Evolutionary conservation across 768 basidiomycete genomes (phyloP).

Genomic region (Rhizopogon vesiculosus): DNA sequence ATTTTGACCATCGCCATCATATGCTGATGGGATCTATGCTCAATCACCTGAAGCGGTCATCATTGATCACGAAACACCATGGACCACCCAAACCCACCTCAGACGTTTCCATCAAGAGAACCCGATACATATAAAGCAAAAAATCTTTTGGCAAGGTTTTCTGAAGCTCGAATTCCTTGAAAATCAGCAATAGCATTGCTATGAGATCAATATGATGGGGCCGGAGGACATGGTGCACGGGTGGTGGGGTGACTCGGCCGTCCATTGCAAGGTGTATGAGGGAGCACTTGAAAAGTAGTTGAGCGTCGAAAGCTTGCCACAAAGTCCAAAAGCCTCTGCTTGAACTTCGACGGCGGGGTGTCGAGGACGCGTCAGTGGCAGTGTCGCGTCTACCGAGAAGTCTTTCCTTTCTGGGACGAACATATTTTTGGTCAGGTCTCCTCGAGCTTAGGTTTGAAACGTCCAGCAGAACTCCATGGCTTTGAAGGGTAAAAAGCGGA

Average conservation of each 20-base stretch:
- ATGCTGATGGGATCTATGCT: conserved; percentile 52
- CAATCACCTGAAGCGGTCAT: conserved; percentile 44
- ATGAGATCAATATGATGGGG: conserved; percentile 77
- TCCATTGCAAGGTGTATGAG: conserved; percentile 16
- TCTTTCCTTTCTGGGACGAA: neutral
- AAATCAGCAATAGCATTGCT: conserved; percentile 55
- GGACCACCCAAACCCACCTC: conserved; percentile 41
- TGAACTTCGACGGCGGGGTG: too few species aligned
- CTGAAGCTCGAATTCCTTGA: conserved; percentile 49
- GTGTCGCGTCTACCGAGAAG: neutral
- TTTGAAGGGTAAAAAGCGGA: conserved; percentile 27
- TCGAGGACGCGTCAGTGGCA: neutral
- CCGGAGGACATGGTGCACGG: conserved; percentile 61
- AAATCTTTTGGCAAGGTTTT: conserved; percentile 54
- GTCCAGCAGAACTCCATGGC: conserved; percentile 17
- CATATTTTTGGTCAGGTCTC: neutral
- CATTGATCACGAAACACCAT: neutral
- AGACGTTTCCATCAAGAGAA: conserved; percentile 64
- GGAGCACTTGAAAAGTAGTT: neutral
- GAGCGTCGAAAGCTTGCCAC: neutral
- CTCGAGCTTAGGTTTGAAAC: neutral
- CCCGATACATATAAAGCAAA: conserved; percentile 57
- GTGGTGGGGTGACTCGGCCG: conserved; percentile 42
- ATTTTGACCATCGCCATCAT: conserved; percentile 39
- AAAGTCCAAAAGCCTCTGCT: neutral